These are phyloP conservation scores for Otatea glauca DNA, from an alignment of 176 grass and related monocot genomes.

Conservation along the genomic window DNA sequence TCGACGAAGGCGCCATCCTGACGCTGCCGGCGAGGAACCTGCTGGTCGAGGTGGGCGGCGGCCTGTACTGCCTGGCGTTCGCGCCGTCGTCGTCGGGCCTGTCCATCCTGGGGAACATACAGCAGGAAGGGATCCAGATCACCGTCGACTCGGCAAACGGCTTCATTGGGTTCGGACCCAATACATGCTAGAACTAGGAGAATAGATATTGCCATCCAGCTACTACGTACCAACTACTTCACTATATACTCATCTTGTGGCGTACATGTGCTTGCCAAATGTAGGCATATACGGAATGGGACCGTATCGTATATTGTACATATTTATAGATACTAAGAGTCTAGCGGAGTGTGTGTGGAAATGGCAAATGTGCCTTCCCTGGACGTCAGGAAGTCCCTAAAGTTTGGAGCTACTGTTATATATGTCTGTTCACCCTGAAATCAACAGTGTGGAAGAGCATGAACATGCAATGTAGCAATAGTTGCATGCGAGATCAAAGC, in stretches of 20 bases:
- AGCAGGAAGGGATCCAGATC: constrained; percentile 89
- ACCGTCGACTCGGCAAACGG: constrained; percentile 79
- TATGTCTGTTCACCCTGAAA: background rate
- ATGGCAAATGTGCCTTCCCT: background rate
- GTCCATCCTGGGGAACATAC: constrained; percentile 86
- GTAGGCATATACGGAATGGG: background rate
- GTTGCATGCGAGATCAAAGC: background rate
- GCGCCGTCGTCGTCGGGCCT: constrained; percentile 64
- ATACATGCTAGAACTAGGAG: constrained; percentile 55
- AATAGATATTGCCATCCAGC: background rate
- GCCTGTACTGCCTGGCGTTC: constrained; percentile 82
- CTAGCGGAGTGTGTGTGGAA: background rate
- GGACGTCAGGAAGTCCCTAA: background rate
- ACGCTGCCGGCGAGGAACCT: constrained; percentile 89
- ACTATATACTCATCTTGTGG: too few species aligned
- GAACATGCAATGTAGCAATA: background rate
- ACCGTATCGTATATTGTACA: background rate
- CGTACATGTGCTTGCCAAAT: constrained; percentile 6
- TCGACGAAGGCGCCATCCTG: constrained; percentile 60
- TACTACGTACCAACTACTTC: background rate
- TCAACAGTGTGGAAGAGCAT: background rate
- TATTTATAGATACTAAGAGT: background rate
- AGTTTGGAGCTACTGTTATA: background rate
- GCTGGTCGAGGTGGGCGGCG: constrained; percentile 70
- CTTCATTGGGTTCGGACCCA: constrained; percentile 81